Base-by-base conservation (phyloP, 2,329 filamentous ascomycete genomes). In the Penicillium capsulatum region DNA sequence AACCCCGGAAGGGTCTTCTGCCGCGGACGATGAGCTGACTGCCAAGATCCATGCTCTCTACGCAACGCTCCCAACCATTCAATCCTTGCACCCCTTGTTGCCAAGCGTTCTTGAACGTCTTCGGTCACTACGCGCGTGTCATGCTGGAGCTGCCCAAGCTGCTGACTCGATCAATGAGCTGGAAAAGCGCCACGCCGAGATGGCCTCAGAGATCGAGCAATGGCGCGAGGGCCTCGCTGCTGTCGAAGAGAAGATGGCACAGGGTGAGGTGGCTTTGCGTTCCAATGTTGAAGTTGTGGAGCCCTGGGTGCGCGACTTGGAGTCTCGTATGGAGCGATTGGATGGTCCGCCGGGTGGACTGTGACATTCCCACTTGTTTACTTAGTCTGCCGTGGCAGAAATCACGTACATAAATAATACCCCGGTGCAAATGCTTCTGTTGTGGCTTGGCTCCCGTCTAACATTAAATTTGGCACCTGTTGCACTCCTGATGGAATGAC, bases 11-110 rank as follows among this genome's bases (percentile, higher is more conserved):
- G 55, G 54, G 5, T 54, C 55, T 17, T 50, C 53, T 9, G 50
- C 57, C 8, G 59, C 87, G 78, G 29, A 83, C 3, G 66, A 68
- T 7, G 88, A 94, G 54, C 85, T 94, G 54, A 76, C 81, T 28
- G 76, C 86, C 37, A 95, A 95, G 63, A 85, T 98, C 61, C 92
- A 94, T 50, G 86, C 90, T 1, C 77, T 98, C 4, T 96, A 96
- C 65, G 84, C 86, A 1, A 86, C 88, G 3, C 71, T 98, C 11
- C 84, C 89, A 1, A 92, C 87, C 0, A 92, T 98, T 42, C 89
- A 95, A 65, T 85, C 77, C 40, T 74, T 98, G 6, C 77, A 87
- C 4, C 92, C 92, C 1, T 74, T 95, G 13, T 75, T 98, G 3
- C 91, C 92, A 1, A 79, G 87, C 4, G 73, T 97, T 7, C 73